A percentile compares a stretch with the other conserved stretches of the same genome.
Evolutionary conservation across 768 basidiomycete genomes (phyloP).

Genomic region (Lentinula guzmanii): DNA sequence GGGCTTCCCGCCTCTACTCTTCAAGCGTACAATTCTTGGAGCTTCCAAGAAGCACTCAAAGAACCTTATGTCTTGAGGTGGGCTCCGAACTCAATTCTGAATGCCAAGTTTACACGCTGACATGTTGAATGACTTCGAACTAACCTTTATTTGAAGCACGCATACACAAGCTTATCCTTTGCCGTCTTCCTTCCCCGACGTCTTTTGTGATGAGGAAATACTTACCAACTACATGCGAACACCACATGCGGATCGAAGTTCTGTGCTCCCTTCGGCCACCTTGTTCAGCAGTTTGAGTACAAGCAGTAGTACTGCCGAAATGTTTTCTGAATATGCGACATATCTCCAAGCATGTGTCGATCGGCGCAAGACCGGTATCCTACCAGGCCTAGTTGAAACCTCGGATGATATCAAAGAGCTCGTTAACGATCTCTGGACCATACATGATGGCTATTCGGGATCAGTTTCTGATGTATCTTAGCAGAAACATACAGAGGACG

Average conservation of each 20-base stretch:
- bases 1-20: conserved; percentile 42
- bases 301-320: conserved; percentile 34
- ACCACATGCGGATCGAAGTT: conserved; percentile 3
- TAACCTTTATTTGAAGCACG: conserved; percentile 24
- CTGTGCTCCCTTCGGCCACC: conserved; percentile 12
- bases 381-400: conserved; percentile 30
- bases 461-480: neutral
- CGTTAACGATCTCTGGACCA: conserved; percentile 51
- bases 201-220: conserved; percentile 22
- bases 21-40: conserved; percentile 34
- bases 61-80: conserved; percentile 33
- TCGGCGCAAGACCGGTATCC: conserved; percentile 26
- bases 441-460: conserved; percentile 35
- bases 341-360: conserved; percentile 40
- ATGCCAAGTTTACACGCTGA: neutral
- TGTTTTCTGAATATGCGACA: conserved; percentile 45
- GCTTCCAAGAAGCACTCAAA: conserved; percentile 16
- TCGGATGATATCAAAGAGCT: conserved; percentile 54
- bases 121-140: neutral
- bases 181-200: conserved; percentile 52
- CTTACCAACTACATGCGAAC: conserved; percentile 7
- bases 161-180: conserved; percentile 51
- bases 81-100: conserved; percentile 7
- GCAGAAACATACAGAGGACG: neutral
- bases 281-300: conserved; percentile 31